These are phyloP conservation scores for Candida dajiaensis DNA, from an alignment of 805 yeast species.

Conservation along the genomic window DNA sequence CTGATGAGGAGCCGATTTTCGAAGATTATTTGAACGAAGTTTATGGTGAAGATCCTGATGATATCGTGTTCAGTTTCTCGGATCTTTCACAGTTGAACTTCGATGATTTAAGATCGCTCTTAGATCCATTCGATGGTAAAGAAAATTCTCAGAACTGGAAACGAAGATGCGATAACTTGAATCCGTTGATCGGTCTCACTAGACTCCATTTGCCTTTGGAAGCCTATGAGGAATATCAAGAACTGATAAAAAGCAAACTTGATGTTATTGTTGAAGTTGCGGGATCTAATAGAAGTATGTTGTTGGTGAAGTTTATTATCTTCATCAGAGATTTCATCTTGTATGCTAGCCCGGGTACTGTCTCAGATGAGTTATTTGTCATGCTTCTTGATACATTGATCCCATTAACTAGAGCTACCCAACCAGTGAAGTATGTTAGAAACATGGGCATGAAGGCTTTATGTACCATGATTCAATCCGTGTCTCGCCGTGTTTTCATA, in stretches of 20 bases:
- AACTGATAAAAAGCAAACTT: slow-evolving; percentile 7
- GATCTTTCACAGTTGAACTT: slow-evolving; percentile 3
- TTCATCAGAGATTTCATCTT: slow-evolving; percentile 20
- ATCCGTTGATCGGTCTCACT: slow-evolving; percentile 16
- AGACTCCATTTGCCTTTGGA: slow-evolving; percentile 13
- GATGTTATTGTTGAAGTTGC: slow-evolving; percentile 14
- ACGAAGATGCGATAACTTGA: slow-evolving; percentile 11
- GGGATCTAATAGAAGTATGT: slow-evolving; percentile 13
- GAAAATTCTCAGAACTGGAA: slow-evolving; percentile 23
- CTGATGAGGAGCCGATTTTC: background rate
- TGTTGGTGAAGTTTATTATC: slow-evolving; percentile 14
- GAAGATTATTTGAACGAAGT: slow-evolving; percentile 13
- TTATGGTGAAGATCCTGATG: slow-evolving; percentile 18
- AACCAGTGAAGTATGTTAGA: slow-evolving; percentile 9
- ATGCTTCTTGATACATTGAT: slow-evolving; percentile 16
- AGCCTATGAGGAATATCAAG: slow-evolving; percentile 11
- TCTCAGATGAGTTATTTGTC: slow-evolving; percentile 11
- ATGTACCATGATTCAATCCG: slow-evolving; percentile 21
- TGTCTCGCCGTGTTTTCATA: slow-evolving; percentile 14
- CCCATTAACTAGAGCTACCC: slow-evolving; percentile 19
- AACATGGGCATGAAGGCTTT: slow-evolving; percentile 17
- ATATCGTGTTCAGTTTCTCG: slow-evolving; percentile 4
- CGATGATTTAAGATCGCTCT: slow-evolving; percentile 7
- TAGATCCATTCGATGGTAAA: slow-evolving; percentile 8
- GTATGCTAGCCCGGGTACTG: slow-evolving; percentile 11